Evolutionary conservation across 371 early-diverging fungal species (phyloP).

Genomic region (Umbelopsis sp.): DNA sequence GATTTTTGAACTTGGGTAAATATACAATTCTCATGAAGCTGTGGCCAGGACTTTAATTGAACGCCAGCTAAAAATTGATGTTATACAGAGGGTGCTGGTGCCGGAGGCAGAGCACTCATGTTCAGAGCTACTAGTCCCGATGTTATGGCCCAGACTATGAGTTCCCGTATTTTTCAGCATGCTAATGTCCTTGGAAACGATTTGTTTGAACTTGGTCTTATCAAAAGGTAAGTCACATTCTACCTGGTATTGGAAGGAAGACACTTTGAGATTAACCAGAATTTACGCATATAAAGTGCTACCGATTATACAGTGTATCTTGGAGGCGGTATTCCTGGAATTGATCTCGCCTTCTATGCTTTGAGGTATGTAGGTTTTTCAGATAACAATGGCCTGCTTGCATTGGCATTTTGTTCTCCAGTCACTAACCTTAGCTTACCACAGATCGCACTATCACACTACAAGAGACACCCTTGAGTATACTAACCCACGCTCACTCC

Average conservation of each 20-base stretch:
- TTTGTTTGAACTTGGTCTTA: conserved; percentile 61
- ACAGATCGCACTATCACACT: conserved; percentile 75
- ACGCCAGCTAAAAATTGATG: not conserved
- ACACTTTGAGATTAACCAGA: not conserved
- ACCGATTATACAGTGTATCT: conserved; percentile 75
- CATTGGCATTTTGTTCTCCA: not conserved
- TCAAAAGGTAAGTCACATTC: conserved; percentile 52
- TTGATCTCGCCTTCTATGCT: conserved; percentile 74
- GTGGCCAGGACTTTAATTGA: not conserved
- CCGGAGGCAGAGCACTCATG: conserved; percentile 75
- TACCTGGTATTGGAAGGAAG: no score
- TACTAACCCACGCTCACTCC: conserved; percentile 55
- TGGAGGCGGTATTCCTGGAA: conserved; percentile 63
- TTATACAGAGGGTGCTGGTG: conserved; percentile 72
- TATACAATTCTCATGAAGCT: not conserved
- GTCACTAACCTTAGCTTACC: conserved; percentile 13
- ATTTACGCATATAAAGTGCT: conserved; percentile 38
- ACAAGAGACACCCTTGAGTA: conserved; percentile 59
- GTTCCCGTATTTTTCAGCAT: conserved; percentile 29
- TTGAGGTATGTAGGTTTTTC: not conserved
- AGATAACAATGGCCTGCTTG: no score
- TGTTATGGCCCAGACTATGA: conserved; percentile 46
- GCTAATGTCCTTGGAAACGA: conserved; percentile 70
- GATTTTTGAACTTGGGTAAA: conserved; percentile 81
- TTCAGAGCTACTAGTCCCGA: conserved; percentile 67